phyloP scores from a whole-genome alignment of 768 basidiomycete genomes.

The Aureoboletus auriporus region DNA sequence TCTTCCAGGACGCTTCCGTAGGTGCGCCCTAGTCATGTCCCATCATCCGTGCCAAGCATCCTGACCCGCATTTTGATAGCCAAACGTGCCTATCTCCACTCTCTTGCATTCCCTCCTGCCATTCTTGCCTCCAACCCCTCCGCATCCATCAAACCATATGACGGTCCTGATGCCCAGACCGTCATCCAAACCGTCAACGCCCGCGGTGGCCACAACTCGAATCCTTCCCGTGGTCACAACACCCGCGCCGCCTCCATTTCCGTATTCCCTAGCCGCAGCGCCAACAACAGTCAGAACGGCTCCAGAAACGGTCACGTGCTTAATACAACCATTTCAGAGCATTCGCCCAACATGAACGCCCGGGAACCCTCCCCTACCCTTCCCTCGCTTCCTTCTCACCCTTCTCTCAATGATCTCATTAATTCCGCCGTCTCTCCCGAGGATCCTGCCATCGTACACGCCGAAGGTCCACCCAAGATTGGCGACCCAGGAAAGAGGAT shows the following conservation, averaged over 20 bases:
- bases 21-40: conserved; percentile 58
- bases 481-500: conserved; percentile 88
- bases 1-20: conserved; percentile 84
- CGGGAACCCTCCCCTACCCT: conserved; percentile 82
- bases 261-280: conserved; percentile 52
- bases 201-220: conserved; percentile 57
- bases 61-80: conserved; percentile 4
- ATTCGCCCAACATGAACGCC: conserved; percentile 37
- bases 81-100: conserved; percentile 64
- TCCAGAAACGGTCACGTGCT: conserved; percentile 34
- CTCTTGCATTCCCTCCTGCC: conserved; percentile 78
- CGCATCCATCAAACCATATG: conserved; percentile 84
- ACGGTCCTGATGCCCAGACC: conserved; percentile 85
- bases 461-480: conserved; percentile 65
- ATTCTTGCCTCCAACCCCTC: conserved; percentile 52
- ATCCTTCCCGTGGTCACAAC: conserved; percentile 67
- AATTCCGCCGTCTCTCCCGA: conserved; percentile 57
- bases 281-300: conserved; percentile 36
- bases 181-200: conserved; percentile 83
- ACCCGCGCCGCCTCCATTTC: conserved; percentile 66
- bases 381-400: conserved; percentile 75
- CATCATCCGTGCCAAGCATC: not conserved
- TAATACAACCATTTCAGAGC: conserved; percentile 48
- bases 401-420: conserved; percentile 81
- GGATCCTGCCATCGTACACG: conserved; percentile 65